Conservation (phyloP, 148 eudicot genomes). For the Arbutus unedo region DNA sequence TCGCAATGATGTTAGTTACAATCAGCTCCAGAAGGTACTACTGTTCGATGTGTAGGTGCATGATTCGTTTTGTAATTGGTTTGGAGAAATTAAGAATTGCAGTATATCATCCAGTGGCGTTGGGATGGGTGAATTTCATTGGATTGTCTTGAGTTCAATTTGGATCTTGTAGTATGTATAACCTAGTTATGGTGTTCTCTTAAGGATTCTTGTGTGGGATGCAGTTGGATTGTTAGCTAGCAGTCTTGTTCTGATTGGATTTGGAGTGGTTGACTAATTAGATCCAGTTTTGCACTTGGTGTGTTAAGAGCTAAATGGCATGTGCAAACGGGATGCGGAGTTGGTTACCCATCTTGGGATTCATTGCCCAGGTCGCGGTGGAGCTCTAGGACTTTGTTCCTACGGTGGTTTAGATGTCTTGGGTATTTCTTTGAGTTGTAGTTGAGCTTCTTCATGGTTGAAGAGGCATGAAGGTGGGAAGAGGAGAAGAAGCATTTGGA, state of each 20-base stretch:
- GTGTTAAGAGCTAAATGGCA: not conserved
- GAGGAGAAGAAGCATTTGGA: not conserved
- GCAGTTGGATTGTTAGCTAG: not conserved
- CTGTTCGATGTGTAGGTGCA: not conserved
- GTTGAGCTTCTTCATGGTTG: not conserved
- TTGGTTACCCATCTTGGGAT: not conserved
- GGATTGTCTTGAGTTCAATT: constrained; percentile 11
- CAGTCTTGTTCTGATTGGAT: not conserved
- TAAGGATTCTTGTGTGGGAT: constrained; percentile 19
- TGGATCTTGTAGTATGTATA: constrained; percentile 4
- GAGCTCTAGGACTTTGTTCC: not conserved
- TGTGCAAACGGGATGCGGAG: not conserved
- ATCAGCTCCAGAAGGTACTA: constrained; percentile 62
- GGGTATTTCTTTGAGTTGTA: not conserved
- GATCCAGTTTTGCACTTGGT: constrained; percentile 21
- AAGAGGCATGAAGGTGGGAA: not conserved
- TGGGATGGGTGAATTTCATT: constrained; percentile 7
- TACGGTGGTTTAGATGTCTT: not conserved
- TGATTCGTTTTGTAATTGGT: not conserved
- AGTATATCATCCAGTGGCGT: not conserved
- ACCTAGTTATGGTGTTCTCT: constrained; percentile 3
- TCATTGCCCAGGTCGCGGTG: not conserved
- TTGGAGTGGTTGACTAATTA: constrained; percentile 21
- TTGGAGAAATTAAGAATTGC: not conserved
- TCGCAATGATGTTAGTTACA: constrained; percentile 61